These are phyloP conservation scores for Dactylorhiza incarnata DNA, from an alignment of 106 monocot species.

Conservation along the genomic window DNA sequence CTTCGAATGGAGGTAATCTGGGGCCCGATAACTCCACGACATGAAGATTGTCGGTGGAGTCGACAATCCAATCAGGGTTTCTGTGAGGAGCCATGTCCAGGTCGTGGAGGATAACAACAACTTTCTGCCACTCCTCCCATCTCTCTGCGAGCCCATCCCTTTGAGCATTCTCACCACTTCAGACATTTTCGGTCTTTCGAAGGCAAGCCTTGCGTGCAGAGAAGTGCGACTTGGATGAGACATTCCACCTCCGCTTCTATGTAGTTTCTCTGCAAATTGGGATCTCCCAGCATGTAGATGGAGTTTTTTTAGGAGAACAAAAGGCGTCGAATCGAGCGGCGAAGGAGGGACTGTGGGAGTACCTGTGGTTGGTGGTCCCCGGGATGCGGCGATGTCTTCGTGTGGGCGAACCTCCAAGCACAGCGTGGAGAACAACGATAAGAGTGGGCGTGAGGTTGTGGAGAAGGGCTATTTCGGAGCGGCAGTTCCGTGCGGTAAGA, in stretches of 20 bases:
- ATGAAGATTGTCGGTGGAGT: conserved; percentile 51
- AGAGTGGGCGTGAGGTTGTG: no score
- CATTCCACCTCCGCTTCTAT: conserved; percentile 58
- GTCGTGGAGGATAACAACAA: conserved; percentile 50
- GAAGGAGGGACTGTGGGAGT: no score
- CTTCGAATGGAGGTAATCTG: conserved; percentile 29
- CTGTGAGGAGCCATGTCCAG: conserved; percentile 23
- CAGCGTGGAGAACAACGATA: no score
- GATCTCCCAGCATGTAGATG: conserved; percentile 59
- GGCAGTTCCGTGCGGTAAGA: no score
- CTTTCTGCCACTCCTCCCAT: conserved; percentile 82
- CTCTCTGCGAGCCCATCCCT: conserved; percentile 72
- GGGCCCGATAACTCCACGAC: conserved; percentile 51
- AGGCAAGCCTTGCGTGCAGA: conserved; percentile 65
- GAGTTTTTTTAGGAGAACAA: conserved; percentile 44
- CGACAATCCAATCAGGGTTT: conserved; percentile 42
- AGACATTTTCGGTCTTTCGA: conserved; percentile 70
- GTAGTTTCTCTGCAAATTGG: conserved; percentile 64
- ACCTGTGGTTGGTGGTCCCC: no score
- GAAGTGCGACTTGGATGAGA: conserved; percentile 68
- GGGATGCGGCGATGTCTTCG: no score
- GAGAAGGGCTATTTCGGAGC: no score
- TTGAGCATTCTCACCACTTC: conserved; percentile 82
- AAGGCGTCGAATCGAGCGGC: no score
- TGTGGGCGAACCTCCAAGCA: no score